Conservation (phyloP, 139 green algal species). For the Coelastrella sp. region DNA sequence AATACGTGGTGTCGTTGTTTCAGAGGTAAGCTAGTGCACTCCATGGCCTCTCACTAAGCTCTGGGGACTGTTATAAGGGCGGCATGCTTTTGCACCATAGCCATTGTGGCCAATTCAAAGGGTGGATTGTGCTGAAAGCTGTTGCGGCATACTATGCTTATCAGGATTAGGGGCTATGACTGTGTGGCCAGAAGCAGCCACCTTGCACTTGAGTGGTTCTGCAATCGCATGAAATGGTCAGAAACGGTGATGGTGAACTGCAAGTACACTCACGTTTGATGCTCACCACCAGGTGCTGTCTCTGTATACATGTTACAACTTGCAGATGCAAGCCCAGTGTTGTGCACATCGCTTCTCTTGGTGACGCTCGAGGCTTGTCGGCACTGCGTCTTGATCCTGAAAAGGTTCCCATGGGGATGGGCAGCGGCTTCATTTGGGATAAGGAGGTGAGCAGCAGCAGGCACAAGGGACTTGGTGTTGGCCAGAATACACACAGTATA, state of each 20-base stretch:
- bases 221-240: no score
- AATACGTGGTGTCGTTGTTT: conserved; percentile 44
- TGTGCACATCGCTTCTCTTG: conserved; percentile 50
- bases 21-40: conserved; percentile 5
- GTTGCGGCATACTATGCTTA: no score
- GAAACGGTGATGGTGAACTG: background rate
- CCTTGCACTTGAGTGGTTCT: no score
- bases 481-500: no score
- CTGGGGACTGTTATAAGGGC: background rate
- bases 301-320: no score
- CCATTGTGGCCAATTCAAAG: background rate
- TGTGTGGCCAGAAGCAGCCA: no score
- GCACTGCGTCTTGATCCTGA: conserved; percentile 44
- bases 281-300: no score
- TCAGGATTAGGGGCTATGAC: no score
- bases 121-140: no score
- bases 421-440: conserved; percentile 82
- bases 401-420: conserved; percentile 61
- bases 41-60: no score
- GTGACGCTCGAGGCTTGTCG: background rate
- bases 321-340: conserved; percentile 39
- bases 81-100: no score
- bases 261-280: background rate
- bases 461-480: no score
- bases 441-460: conserved; percentile 38